Base-by-base conservation (phyloP, 768 basidiomycete genomes). In the Pleurotus sapidus region DNA sequence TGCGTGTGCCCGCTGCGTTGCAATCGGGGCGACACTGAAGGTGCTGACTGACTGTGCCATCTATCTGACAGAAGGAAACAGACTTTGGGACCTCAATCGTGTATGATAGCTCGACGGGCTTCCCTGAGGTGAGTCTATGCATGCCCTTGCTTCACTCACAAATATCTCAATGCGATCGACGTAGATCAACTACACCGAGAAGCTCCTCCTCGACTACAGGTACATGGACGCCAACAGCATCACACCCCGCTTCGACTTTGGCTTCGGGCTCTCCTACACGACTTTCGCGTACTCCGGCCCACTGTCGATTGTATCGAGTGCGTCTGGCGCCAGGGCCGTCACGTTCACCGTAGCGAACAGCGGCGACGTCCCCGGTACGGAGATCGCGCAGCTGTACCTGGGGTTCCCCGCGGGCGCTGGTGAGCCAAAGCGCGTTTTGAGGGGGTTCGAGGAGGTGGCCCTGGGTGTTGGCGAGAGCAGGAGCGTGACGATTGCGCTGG, bases 181-280 rank as follows among this genome's bases (percentile, higher is more conserved):
- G 27, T 59, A 84, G 75, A 83, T 93, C 63, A 70, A 82, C 53
- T 93, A 92, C 63, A 80, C 72, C 0, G 92, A 93, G 67, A 74
- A 76, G 48, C 75, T 91, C 49, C 68, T 81, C 51, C 86, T 92
- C 58, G 90, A 91, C 66, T 91, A 92, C 63, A 77, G 87, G 9
- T 77, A 81, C 69, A 88, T 89, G 60, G 88, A 89, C 55, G 77
- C 84, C 55, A 79, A 86, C 56, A 72, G 30, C 34, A 56, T 56
- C 55, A 56, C 42, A 0, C 55, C 55, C 2, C 55, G 55, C 14
- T 56, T 56, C 43, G 55, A 56, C 47, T 56, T 56, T 24, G 55
- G 55, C 14, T 56, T 46, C 45, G 55, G 55, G 2, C 27, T 56
- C 71, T 84, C 82, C 3, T 93, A 91, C 68, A 89, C 90, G 47